phyloP scores from a whole-genome alignment of 768 basidiomycete species.

The Melanogaster broomeanus region DNA sequence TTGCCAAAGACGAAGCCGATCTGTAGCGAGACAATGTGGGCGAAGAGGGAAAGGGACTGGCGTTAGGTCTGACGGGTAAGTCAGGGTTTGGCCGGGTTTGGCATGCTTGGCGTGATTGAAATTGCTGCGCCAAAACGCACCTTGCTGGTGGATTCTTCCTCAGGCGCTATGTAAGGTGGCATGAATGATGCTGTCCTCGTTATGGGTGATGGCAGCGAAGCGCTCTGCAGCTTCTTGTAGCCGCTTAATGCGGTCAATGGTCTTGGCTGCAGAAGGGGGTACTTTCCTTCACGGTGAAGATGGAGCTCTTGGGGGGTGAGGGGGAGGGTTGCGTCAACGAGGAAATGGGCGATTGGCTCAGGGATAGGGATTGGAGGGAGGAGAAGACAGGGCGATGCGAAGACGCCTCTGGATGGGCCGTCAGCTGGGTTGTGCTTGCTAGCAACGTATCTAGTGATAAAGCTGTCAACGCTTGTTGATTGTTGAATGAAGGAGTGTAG shows the following conservation, averaged over 20 bases:
- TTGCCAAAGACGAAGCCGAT: no score
- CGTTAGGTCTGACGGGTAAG: neutral
- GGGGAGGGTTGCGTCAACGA: neutral
- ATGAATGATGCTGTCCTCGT: neutral
- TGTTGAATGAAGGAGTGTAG: conserved; percentile 14
- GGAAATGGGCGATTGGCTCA: neutral
- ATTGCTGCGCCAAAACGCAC: neutral
- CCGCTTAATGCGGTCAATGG: neutral
- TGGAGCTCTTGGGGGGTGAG: neutral
- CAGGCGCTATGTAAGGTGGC: neutral
- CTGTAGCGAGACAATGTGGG: no score
- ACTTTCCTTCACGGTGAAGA: neutral
- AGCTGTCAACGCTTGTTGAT: no score
- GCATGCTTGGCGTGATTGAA: neutral
- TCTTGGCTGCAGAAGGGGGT: neutral
- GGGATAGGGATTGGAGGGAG: neutral
- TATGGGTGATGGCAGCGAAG: neutral
- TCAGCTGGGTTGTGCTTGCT: neutral
- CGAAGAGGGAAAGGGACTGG: neutral
- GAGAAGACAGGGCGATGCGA: neutral
- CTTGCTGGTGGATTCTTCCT: neutral
- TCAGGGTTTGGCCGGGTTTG: neutral
- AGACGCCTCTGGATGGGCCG: neutral
- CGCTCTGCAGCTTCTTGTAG: neutral
- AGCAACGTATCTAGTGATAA: neutral